Evolutionary conservation across 768 basidiomycete genomes (phyloP), one percentile per base, ranked within the genome.

Genomic region (Pleurotus giganteus): DNA sequence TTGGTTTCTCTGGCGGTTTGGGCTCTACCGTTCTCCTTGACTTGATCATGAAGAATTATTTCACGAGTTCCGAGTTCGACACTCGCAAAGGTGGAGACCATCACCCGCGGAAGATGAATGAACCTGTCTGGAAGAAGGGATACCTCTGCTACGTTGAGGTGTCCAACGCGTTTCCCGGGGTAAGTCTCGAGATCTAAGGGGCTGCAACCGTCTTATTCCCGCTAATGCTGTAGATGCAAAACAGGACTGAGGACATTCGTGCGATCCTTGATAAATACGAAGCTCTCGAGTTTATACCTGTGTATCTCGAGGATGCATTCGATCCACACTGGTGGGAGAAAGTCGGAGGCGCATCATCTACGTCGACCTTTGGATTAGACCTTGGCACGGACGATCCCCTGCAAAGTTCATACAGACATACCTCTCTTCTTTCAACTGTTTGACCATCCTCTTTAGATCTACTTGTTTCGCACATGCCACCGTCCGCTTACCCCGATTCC

Each of bases 1-100:
- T 93, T 15, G 90, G 78, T 1, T 82, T 85, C 56, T 91, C 90
- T n/a, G 91, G 91, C 6, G 90, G 91, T 2, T 74, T 90, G 1
- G 85, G 88, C 3, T 90, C 91, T 0, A 83, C 85, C 0, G 76
- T 89, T 1, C 73, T 92, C 9, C 73, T 91, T 13, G 86, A 92
- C 64, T 71, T 91, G 19, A 74, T 91, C 1, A 72, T 82, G 24
- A 74, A 75, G 60, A 78, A 75, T 17, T 89, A 88, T 64, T 81
- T 87, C 53, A 61, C 73, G 11, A 44, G 63, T 62, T 47, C 57
- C 4, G 66, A 70, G 11, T 60, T 56, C 13, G 66, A 63, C 34
- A 72, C 76, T 41, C 55, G 63, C 15, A 71, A 67, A 62, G 85
- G 84, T 3, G 87, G 89, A 17, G 81, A 74, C 47, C 75, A 83